phyloP scores from a whole-genome alignment of 140 eudicot species.

The Senecio squalidus region DNA sequence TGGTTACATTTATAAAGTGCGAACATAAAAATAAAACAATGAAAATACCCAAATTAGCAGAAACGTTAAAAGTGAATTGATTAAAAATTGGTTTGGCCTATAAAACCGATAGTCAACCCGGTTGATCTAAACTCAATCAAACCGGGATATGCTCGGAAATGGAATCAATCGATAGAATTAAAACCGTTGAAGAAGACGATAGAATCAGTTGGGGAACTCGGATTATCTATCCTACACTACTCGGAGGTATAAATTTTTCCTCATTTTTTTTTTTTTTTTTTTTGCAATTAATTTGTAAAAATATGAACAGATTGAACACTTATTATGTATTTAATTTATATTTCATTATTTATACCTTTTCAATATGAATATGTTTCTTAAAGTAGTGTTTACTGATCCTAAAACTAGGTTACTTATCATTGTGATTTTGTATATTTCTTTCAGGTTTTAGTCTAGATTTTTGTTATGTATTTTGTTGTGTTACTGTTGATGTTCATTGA shows the following conservation, averaged over 20 bases:
- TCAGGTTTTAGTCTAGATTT: neutral
- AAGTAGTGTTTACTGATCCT: neutral
- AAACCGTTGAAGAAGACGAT: constrained; percentile 34
- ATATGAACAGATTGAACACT: neutral
- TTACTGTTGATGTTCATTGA: no score
- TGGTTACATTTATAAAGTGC: no score
- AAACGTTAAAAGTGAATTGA: no score
- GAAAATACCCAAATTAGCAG: no score
- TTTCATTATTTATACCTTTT: neutral
- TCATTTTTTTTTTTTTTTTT: neutral
- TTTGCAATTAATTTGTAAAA: neutral
- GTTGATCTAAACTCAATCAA: no score
- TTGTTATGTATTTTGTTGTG: neutral
- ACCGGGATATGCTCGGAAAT: no score
- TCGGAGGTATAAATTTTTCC: constrained; percentile 36
- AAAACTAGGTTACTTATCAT: neutral
- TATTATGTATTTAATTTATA: neutral
- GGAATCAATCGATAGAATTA: constrained; percentile 30
- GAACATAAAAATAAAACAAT: no score
- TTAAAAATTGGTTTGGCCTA: no score
- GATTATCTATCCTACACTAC: constrained; percentile 43
- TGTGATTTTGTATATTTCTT: neutral
- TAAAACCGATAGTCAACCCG: no score
- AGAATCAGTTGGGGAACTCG: constrained; percentile 46
- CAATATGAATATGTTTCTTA: neutral